Conservation (phyloP, 345 rosid species). For the Erucastrum elatum region DNA sequence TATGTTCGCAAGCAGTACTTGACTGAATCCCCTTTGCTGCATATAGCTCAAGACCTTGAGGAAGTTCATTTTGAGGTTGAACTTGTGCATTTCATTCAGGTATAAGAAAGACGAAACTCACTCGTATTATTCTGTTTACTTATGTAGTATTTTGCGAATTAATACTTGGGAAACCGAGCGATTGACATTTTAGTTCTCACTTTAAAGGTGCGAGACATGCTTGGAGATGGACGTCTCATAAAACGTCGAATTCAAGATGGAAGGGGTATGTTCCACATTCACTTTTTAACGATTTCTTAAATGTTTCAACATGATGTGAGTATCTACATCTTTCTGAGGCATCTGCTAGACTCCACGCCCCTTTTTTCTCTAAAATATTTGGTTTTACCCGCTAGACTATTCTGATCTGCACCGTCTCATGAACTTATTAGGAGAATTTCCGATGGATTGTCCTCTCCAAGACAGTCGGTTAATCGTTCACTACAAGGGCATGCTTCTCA, state of each 20-base stretch:
- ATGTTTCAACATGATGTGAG: background rate
- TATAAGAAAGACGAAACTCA: slow-evolving; percentile 12
- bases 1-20: slow-evolving; percentile 75
- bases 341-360: slow-evolving; percentile 14
- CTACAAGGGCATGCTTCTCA: slow-evolving; percentile 87
- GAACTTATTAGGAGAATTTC: slow-evolving; percentile 78
- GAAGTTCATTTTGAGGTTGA: slow-evolving; percentile 94
- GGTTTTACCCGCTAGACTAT: background rate
- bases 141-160: background rate
- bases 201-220: too few species aligned
- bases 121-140: background rate
- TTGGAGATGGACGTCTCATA: slow-evolving; percentile 95
- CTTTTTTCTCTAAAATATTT: background rate
- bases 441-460: slow-evolving; percentile 98
- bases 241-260: slow-evolving; percentile 91
- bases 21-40: slow-evolving; percentile 66
- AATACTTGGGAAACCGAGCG: background rate
- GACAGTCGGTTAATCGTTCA: slow-evolving; percentile 79
- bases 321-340: slow-evolving; percentile 1
- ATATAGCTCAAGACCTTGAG: slow-evolving; percentile 60
- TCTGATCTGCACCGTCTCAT: slow-evolving; percentile 25
- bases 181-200: too few species aligned
- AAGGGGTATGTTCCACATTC: slow-evolving; percentile 53
- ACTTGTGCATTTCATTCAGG: slow-evolving; percentile 93
- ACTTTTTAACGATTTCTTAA: background rate